Evolutionary conservation across 2,329 filamentous ascomycete genomes (phyloP).

Genomic region (Alternaria incomplexa): DNA sequence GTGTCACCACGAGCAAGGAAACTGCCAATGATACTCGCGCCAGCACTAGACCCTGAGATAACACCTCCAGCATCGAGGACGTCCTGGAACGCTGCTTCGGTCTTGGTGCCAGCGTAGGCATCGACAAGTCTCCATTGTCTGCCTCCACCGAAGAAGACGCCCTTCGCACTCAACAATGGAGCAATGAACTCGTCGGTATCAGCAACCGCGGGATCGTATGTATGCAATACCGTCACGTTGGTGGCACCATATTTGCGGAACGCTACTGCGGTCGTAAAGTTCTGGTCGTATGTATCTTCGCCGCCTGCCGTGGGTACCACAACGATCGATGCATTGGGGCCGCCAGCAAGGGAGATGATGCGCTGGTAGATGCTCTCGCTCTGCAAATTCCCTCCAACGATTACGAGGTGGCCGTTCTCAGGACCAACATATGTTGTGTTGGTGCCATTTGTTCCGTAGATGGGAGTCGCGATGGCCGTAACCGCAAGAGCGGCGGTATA

Average conservation of each 20-base stretch:
- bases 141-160: slow-evolving; percentile 32
- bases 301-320: slow-evolving; percentile 34
- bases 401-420: slow-evolving; percentile 30
- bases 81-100: slow-evolving; percentile 24
- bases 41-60: slow-evolving; percentile 29
- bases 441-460: background rate
- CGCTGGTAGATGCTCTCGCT: slow-evolving; percentile 32
- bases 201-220: slow-evolving; percentile 30
- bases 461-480: slow-evolving; percentile 13
- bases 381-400: slow-evolving; percentile 33
- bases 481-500: slow-evolving; percentile 7
- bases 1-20: slow-evolving; percentile 33
- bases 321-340: slow-evolving; percentile 26
- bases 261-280: slow-evolving; percentile 24
- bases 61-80: slow-evolving; percentile 31
- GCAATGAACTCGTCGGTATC: slow-evolving; percentile 31
- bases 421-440: slow-evolving; percentile 30
- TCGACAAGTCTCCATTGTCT: slow-evolving; percentile 34
- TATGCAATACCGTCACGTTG: slow-evolving; percentile 33
- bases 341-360: slow-evolving; percentile 34
- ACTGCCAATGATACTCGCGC: slow-evolving; percentile 30
- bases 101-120: slow-evolving; percentile 33
- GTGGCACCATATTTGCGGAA: slow-evolving; percentile 26
- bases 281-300: slow-evolving; percentile 25
- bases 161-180: slow-evolving; percentile 25